These are phyloP conservation scores for Debaryomyces prosopidis DNA, from an alignment of 805 yeast genomes.

Conservation along the genomic window DNA sequence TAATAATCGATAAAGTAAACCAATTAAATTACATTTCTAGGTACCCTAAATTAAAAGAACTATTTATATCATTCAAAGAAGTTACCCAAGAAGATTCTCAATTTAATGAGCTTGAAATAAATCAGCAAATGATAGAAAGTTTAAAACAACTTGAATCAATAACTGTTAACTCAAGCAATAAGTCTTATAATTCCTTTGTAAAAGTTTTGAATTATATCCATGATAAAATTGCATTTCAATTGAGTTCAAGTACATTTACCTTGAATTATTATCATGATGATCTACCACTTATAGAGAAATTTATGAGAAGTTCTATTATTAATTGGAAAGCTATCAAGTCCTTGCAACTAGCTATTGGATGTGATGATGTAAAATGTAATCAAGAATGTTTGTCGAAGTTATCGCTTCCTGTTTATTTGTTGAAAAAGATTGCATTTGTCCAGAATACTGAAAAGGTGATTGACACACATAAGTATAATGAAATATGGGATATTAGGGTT, in stretches of 20 bases:
- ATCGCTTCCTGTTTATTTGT: constrained; percentile 43
- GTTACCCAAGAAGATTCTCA: not conserved
- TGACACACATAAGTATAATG: constrained; percentile 24
- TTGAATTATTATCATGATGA: constrained; percentile 22
- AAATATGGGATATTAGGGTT: constrained; percentile 50
- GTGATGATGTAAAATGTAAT: constrained; percentile 42
- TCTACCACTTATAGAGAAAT: constrained; percentile 1
- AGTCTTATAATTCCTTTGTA: not conserved
- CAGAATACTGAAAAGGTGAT: constrained; percentile 25
- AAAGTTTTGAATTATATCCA: not conserved
- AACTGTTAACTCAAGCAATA: not conserved
- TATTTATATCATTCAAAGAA: not conserved
- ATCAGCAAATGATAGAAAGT: not conserved
- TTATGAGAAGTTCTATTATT: constrained; percentile 5
- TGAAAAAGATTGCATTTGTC: constrained; percentile 6
- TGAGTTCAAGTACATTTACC: constrained; percentile 21
- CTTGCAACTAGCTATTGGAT: constrained; percentile 56
- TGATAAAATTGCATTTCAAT: not conserved
- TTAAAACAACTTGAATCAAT: not conserved
- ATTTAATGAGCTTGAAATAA: not conserved
- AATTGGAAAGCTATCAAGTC: constrained; percentile 25
- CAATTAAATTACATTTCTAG: constrained; percentile 5
- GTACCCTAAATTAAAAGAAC: not conserved
- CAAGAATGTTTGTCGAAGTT: constrained; percentile 40
- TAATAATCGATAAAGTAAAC: constrained; percentile 18